Base-by-base conservation (phyloP, 2,329 filamentous ascomycete species). In the Sclerotinia borealis region DNA sequence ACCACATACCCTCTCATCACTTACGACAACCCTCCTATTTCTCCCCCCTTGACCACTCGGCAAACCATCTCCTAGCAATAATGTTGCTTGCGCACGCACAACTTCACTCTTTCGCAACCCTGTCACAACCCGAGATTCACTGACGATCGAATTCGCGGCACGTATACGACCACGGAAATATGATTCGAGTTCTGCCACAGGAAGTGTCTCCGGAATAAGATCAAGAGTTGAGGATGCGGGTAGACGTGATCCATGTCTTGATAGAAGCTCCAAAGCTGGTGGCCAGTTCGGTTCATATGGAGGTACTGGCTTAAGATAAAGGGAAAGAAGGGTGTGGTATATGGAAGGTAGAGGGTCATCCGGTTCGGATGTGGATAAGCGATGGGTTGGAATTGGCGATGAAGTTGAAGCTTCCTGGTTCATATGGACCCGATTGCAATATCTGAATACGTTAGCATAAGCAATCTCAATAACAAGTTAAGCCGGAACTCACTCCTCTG, bases 81-180 rank as follows among this genome's bases (percentile, higher is more conserved):
- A 77, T 36, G 83, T 80, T 7, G 88, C 85, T 69, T 96, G 91
- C 8, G 89, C 86, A 43, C 86, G 85, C n/a, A 93, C 86, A 29
- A 91, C 86, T 72, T 93, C 87, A 39, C 91, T 89, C 72, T 89
- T 91, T 50, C 91, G 83, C 68, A 99, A 78, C 1, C 87, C 87
- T 2, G 89, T 85, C 2, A 92, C 85, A 34, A 99, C 87, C 34
- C 90, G 85, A 37, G 88, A 86, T 75, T 95, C 88, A 70, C 93
- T 93, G 65, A 95, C 83, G 1, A 90, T 82, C 29, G 87, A 90
- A 71, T 92, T 97, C 59, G 92, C 92, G 13, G 88, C 87, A 25
- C 95, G 87, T 71, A 98, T 96, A 27, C 93, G 88, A 13, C 93
- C 92, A 43, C 88, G 86, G 80, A 99, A 98, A 77, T 99, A 99